phyloP scores from a whole-genome alignment of 2,329 filamentous ascomycete genomes.

The Microascus cirrosus region DNA sequence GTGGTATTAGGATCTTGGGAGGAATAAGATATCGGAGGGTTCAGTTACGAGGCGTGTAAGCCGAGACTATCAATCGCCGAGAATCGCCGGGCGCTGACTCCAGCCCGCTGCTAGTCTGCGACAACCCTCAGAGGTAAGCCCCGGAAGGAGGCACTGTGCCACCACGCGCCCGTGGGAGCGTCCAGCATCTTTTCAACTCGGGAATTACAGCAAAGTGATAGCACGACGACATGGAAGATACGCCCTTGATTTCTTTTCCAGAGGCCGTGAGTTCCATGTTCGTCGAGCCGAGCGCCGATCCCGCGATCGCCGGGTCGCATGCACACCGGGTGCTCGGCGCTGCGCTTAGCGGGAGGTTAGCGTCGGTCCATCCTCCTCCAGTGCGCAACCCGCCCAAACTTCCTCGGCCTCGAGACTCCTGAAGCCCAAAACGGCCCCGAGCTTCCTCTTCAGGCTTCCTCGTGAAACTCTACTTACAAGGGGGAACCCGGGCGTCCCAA shows the following conservation, averaged over 20 bases:
- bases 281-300: background rate
- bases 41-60: background rate
- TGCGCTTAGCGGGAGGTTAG: background rate
- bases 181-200: background rate
- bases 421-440: background rate
- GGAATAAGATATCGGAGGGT: too few species aligned
- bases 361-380: background rate
- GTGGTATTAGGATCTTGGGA: too few species aligned
- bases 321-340: background rate
- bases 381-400: background rate
- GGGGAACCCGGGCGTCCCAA: too few species aligned
- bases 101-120: background rate
- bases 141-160: background rate
- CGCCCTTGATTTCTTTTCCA: background rate
- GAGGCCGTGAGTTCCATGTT: background rate
- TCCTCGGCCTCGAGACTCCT: background rate
- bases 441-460: background rate
- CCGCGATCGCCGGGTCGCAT: background rate
- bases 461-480: background rate
- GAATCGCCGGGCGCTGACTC: background rate
- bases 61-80: background rate
- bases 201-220: background rate
- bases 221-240: background rate
- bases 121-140: background rate
- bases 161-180: background rate